Base-by-base conservation (phyloP, 192 early-diverging fungal genomes). In the Kappamyces sp. region DNA sequence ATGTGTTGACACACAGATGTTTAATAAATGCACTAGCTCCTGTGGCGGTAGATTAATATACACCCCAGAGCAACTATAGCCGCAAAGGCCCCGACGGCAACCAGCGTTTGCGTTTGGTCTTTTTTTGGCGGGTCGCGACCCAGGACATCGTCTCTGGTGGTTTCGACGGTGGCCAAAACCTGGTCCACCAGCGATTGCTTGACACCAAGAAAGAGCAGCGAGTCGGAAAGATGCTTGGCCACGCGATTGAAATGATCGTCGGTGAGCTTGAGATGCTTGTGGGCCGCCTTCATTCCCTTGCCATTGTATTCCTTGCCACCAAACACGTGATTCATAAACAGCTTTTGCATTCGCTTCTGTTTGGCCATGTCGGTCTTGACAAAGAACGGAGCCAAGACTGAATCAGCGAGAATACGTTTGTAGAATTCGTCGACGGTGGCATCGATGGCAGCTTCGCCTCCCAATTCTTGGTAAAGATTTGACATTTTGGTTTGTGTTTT, bases 381-480 rank as follows among this genome's bases (percentile, higher is more conserved):
- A 38, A 59, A 59, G n/a, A 59, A 37, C 4, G 9, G 30, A 3
- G 31, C 35, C 0, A 59, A 40, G 31, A 14, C 22, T 3, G 15
- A 40, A 33, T 59, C 57, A 14, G 42, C 29, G 15, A 59, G 57
- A 5, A 59, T 5, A 11, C 37, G 4, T 12, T 41, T 31, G 57
- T 59, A 59, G 45, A 59, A 59, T 0, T 7, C 7, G 6, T 59
- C 57, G 32, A 59, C 57, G 30, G 30, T 32, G n/a, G 39, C 43
- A 33, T 41, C 43, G 31, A 59, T 46, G 35, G 37, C 57, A n/a
- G 30, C n/a, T 34, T 59, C 57, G 11, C 39, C 39, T 15, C 57
- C 57, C 29, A 59, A 3, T 11, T 40, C 47, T 46, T 59, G 42
- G 57, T 55, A 55, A n/a, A 55, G 45, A 55, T n/a, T n/a, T n/a